These are phyloP conservation scores for Didymella pinodella DNA, from an alignment of 2,329 filamentous ascomycete species.

Conservation along the genomic window DNA sequence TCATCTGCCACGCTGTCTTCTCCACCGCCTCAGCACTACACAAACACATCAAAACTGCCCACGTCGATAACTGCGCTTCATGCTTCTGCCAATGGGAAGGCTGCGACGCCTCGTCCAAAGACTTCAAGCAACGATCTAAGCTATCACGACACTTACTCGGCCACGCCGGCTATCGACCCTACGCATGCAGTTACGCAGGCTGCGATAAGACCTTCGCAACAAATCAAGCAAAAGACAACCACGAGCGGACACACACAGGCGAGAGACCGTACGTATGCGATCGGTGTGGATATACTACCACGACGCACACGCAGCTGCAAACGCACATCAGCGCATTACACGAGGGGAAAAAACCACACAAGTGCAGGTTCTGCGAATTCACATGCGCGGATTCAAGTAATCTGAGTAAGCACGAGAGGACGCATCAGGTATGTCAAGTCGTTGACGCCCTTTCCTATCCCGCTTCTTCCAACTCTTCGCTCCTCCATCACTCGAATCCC, in stretches of 20 bases:
- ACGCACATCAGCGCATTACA: slow-evolving; percentile 51
- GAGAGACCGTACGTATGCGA: slow-evolving; percentile 49
- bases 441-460: too few species aligned
- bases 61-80: slow-evolving; percentile 46
- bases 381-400: slow-evolving; percentile 50
- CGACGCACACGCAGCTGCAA: slow-evolving; percentile 51
- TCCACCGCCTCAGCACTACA: slow-evolving; percentile 42
- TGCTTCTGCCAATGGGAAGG: slow-evolving; percentile 50
- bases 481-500: not conserved
- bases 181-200: slow-evolving; percentile 45
- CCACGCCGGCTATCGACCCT: slow-evolving; percentile 49
- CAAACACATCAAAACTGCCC: slow-evolving; percentile 46
- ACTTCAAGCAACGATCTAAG: slow-evolving; percentile 53
- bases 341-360: slow-evolving; percentile 48
- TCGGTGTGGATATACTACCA: slow-evolving; percentile 49
- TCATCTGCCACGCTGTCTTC: slow-evolving; percentile 43
- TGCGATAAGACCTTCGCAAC: slow-evolving; percentile 52
- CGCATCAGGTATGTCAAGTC: slow-evolving; percentile 41
- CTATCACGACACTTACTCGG: slow-evolving; percentile 49
- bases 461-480: not conserved
- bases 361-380: slow-evolving; percentile 51
- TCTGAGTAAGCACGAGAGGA: slow-evolving; percentile 50
- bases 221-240: slow-evolving; percentile 53
- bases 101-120: slow-evolving; percentile 45
- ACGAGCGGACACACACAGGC: slow-evolving; percentile 50